Base-by-base conservation (phyloP, 345 rosid genomes). In the Arabis alpina region DNA sequence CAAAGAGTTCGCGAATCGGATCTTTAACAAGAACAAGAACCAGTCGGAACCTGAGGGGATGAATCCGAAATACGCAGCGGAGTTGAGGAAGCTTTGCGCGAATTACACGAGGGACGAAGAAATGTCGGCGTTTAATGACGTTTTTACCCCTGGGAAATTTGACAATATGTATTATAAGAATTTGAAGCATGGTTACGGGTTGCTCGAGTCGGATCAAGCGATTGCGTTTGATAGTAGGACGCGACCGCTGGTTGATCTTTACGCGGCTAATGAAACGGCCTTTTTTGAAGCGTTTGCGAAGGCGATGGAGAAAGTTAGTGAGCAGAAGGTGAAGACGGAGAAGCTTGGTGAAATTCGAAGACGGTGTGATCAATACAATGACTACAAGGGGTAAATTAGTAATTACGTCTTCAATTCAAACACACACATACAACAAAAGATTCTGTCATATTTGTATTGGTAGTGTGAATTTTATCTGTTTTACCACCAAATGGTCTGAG, bases 81-180 rank as follows among this genome's bases (percentile, higher is more conserved):
- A 77, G 37, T 59, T 88, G 32, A 78, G 73, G 77, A 77, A 62
- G 39, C 66, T 91, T 0, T 91, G 93, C 54, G 79, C 62, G 6
- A 84, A 88, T 49, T 80, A 83, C 66, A 78, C 83, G 0, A 45
- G 9, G 15, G 79, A 80, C 32, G 61, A 76, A 8, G 57, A 80
- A 1, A 82, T 91, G 88, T 78, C 97, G 0, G 88, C 89, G 25
- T 87, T 85, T 68, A 85, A 87, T 42, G 91, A 88, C 49, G 81
- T 81, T 8, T 79, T 80, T 36, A 85, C 97, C 2, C 96, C 93
- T 1, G 82, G 84, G 9, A 88, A 87, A 58, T 91, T 91, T n/a
- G 93, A 91, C 41, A 88, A 91, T 68, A 84, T 88, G 93, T 91
- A 88, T 71, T 86, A 61, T 76, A 61, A 68, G 82, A 91, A 87